These are phyloP conservation scores for Hortaea werneckii DNA, from an alignment of 2,329 filamentous ascomycete species.

Conservation along the genomic window DNA sequence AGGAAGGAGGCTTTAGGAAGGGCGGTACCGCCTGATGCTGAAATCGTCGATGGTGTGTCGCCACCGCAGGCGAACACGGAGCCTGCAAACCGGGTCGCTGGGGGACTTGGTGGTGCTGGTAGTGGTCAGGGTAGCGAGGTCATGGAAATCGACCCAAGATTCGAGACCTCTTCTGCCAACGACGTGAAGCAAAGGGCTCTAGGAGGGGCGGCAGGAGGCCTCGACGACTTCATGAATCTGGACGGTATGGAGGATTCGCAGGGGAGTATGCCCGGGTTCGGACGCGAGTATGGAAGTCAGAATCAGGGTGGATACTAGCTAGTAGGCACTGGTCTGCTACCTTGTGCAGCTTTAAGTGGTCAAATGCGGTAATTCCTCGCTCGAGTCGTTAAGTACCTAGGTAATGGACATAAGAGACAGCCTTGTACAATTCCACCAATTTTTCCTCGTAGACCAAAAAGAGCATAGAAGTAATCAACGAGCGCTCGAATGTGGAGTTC, in stretches of 20 bases:
- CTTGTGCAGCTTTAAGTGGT: too few relatives aligned
- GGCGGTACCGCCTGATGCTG: conserved; percentile 28
- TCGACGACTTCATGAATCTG: conserved; percentile 36
- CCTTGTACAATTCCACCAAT: too few relatives aligned
- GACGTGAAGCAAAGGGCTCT: conserved; percentile 1
- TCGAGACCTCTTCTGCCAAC: conserved; percentile 18
- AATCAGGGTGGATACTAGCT: conserved; percentile 1
- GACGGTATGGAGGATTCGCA: conserved; percentile 23
- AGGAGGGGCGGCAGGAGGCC: conserved; percentile 7
- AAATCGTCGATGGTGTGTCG: conserved; percentile 31
- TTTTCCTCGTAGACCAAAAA: too few relatives aligned
- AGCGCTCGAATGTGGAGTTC: too few relatives aligned
- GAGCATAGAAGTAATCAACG: too few relatives aligned
- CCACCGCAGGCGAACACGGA: conserved; percentile 18
- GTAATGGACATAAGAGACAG: too few relatives aligned
- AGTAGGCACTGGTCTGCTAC: too few relatives aligned
- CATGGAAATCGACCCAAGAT: conserved; percentile 23
- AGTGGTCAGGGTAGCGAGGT: not conserved
- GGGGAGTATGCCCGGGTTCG: conserved; percentile 18
- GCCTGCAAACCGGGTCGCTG: conserved; percentile 7
- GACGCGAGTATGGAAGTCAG: conserved; percentile 15
- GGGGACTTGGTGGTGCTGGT: not conserved
- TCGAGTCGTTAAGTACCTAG: too few relatives aligned
- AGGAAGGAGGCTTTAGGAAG: conserved; percentile 33
- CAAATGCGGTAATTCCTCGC: too few relatives aligned